Evolutionary conservation across 306 rosid genomes (phyloP).

Genomic region (Bauhinia variegata): DNA sequence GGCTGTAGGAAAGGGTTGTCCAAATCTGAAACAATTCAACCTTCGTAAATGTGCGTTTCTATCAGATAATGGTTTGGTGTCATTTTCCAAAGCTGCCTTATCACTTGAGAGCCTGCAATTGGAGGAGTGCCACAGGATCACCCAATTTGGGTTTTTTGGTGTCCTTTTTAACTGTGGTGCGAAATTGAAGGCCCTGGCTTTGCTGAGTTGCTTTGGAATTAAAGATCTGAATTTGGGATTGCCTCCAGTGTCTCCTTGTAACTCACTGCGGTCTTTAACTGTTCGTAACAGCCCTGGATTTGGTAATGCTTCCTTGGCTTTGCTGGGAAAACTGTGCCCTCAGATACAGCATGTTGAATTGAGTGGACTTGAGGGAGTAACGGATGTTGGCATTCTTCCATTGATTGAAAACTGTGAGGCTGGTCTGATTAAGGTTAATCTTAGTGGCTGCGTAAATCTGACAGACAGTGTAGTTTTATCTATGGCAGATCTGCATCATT

Average conservation of each 20-base stretch:
- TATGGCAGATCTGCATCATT: constrained; percentile 60
- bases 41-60: constrained; percentile 64
- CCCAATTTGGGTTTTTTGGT: constrained; percentile 80
- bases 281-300: constrained; percentile 79
- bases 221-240: constrained; percentile 56
- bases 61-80: constrained; percentile 76
- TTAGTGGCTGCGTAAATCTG: constrained; percentile 70
- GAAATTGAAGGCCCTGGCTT: constrained; percentile 67
- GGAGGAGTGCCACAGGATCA: constrained; percentile 92
- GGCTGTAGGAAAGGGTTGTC: constrained; percentile 86
- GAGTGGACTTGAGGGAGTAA: constrained; percentile 67
- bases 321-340: constrained; percentile 77
- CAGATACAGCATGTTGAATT: constrained; percentile 69
- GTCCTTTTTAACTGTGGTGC: constrained; percentile 65
- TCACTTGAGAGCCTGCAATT: constrained; percentile 78
- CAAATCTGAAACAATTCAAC: constrained; percentile 69
- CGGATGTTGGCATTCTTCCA: constrained; percentile 69
- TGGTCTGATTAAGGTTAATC: constrained; percentile 71
- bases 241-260: constrained; percentile 49
- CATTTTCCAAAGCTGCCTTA: constrained; percentile 68
- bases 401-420: constrained; percentile 62
- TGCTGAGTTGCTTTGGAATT: constrained; percentile 78
- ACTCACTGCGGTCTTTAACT: constrained; percentile 62
- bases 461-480: constrained; percentile 61
- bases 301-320: constrained; percentile 64